These are phyloP conservation scores for Penicillium sp. DNA, from an alignment of 2,329 filamentous ascomycete genomes.

Conservation along the genomic window DNA sequence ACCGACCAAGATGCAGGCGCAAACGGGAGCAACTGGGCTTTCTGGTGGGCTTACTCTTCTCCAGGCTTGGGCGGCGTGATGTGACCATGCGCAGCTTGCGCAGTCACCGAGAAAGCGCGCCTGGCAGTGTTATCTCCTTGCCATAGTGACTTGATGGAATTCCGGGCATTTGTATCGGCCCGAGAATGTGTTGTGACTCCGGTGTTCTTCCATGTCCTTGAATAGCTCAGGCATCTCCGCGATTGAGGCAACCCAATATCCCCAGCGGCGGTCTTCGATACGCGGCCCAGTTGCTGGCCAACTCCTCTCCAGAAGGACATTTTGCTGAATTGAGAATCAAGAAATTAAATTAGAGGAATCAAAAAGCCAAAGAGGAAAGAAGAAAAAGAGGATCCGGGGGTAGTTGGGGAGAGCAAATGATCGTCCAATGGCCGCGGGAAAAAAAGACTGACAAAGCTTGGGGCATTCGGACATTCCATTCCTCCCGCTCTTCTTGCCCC, in stretches of 20 bases:
- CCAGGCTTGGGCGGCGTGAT: conserved; percentile 79
- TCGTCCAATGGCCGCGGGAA: conserved; percentile 26
- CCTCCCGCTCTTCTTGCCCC: conserved; percentile 17
- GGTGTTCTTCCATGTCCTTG: conserved; percentile 20
- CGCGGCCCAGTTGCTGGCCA: conserved; percentile 38
- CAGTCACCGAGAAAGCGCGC: conserved; percentile 63
- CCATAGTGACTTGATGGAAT: conserved; percentile 14
- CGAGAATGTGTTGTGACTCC: conserved; percentile 15
- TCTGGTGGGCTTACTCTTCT: conserved; percentile 67
- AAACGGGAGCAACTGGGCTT: not conserved
- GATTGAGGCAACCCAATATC: conserved; percentile 41
- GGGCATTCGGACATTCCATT: conserved; percentile 18
- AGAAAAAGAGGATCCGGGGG: conserved; percentile 21
- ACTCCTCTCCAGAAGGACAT: conserved; percentile 38
- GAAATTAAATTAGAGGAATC: not conserved
- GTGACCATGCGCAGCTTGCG: conserved; percentile 66
- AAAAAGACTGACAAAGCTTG: conserved; percentile 25
- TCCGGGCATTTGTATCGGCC: conserved; percentile 12
- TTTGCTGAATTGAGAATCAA: conserved; percentile 9
- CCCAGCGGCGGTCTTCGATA: conserved; percentile 59
- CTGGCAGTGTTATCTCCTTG: conserved; percentile 28
- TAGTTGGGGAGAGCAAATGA: conserved; percentile 16
- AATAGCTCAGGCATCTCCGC: conserved; percentile 29
- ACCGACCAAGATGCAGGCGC: not conserved
- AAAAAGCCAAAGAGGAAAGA: conserved; percentile 14